These are phyloP conservation scores for Sporothrix pseudoabietina DNA, from an alignment of 2,329 filamentous ascomycete species.

Conservation along the genomic window DNA sequence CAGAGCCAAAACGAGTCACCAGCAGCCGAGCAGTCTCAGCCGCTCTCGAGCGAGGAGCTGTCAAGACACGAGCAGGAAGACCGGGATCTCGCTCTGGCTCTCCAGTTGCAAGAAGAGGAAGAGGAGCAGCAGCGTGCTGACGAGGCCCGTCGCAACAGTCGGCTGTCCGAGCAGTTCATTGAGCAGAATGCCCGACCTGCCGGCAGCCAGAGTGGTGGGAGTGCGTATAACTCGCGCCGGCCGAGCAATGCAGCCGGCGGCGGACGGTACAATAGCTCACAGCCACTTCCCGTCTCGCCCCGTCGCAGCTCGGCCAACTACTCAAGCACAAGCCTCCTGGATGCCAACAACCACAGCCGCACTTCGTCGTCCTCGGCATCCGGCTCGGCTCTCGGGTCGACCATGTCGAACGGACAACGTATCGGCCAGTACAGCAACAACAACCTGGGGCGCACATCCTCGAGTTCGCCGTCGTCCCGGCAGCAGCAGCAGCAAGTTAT, in stretches of 20 bases:
- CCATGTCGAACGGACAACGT: neutral
- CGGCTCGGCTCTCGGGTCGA: neutral
- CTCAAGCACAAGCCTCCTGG: constrained; percentile 11
- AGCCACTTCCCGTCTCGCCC: constrained; percentile 21
- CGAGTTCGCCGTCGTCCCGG: constrained; percentile 20
- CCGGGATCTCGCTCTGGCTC: constrained; percentile 79
- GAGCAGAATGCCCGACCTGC: constrained; percentile 58
- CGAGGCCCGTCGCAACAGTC: constrained; percentile 62
- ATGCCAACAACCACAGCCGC: neutral
- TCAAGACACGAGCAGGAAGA: constrained; percentile 71
- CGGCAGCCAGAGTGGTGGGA: constrained; percentile 34
- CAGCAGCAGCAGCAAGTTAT: constrained; percentile 40
- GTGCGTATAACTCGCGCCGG: constrained; percentile 40
- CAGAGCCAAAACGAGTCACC: constrained; percentile 35
- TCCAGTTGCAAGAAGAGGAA: constrained; percentile 94
- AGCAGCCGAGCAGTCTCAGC: neutral
- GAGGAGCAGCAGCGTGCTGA: constrained; percentile 71
- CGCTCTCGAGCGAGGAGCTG: constrained; percentile 9
- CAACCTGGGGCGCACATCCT: constrained; percentile 4
- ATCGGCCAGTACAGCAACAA: constrained; percentile 18
- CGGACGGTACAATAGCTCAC: constrained; percentile 22
- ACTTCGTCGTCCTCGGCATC: constrained; percentile 17
- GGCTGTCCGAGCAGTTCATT: constrained; percentile 70
- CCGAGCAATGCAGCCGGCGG: constrained; percentile 29
- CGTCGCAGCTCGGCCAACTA: constrained; percentile 46